Conservation (phyloP, 2,329 filamentous ascomycete genomes). For the Bertia moriformis region DNA sequence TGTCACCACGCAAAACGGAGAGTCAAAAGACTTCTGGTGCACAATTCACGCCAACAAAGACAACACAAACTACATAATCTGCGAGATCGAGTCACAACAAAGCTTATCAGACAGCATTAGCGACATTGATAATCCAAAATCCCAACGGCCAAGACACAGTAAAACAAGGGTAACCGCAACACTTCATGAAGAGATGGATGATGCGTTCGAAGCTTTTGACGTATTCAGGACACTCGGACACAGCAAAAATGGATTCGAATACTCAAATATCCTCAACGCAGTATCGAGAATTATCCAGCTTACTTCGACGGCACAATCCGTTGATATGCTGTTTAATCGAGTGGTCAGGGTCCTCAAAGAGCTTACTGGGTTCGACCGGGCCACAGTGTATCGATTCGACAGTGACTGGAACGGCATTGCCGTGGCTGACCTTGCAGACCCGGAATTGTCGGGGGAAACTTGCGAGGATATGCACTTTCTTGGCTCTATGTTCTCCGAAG, state of each 20-base stretch:
- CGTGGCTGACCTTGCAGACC: slow-evolving; percentile 75
- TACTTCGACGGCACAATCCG: slow-evolving; percentile 63
- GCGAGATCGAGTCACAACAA: slow-evolving; percentile 80
- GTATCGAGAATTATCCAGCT: slow-evolving; percentile 82
- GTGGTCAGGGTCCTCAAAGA: slow-evolving; percentile 70
- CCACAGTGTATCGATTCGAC: slow-evolving; percentile 90
- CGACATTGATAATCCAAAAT: slow-evolving; percentile 57
- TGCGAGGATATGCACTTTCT: slow-evolving; percentile 84
- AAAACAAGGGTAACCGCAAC: too few relatives aligned
- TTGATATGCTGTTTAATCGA: slow-evolving; percentile 64
- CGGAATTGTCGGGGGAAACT: slow-evolving; percentile 62
- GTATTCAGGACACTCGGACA: too few relatives aligned
- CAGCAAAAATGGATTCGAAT: too few relatives aligned
- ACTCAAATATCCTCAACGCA: slow-evolving; percentile 82
- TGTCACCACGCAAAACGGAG: slow-evolving; percentile 41
- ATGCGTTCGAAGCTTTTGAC: slow-evolving; percentile 59
- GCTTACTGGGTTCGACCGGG: slow-evolving; percentile 81
- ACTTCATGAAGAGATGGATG: slow-evolving; percentile 32
- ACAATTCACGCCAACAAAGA: slow-evolving; percentile 63
- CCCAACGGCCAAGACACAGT: slow-evolving; percentile 19
- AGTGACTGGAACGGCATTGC: slow-evolving; percentile 69
- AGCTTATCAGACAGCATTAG: slow-evolving; percentile 51
- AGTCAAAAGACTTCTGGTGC: slow-evolving; percentile 66
- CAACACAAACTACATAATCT: slow-evolving; percentile 61
- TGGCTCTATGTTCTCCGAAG: slow-evolving; percentile 72